phyloP scores from a whole-genome alignment of 2,329 filamentous ascomycete species.

The Clonostachys byssicola region DNA sequence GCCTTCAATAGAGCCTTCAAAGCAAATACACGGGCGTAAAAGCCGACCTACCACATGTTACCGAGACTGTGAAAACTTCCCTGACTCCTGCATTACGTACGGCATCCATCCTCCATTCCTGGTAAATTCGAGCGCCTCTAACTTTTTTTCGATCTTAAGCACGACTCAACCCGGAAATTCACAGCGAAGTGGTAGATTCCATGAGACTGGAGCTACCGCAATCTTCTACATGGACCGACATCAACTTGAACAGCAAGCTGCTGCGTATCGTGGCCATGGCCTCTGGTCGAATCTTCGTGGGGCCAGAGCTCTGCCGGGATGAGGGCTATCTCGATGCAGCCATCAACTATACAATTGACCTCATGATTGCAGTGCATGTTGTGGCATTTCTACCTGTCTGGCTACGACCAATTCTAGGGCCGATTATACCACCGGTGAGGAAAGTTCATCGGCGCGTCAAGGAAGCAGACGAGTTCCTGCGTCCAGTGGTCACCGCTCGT shows the following conservation, averaged over 20 bases:
- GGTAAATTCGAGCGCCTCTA: neutral
- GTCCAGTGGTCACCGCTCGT: conserved; percentile 25
- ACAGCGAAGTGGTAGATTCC: conserved; percentile 10
- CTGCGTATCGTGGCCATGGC: conserved; percentile 40
- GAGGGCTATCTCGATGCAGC: conserved; percentile 38
- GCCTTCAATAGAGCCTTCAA: conserved; percentile 15
- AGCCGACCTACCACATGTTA: conserved; percentile 12
- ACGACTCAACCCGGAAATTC: neutral
- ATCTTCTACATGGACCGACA: conserved; percentile 30
- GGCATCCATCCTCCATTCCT: neutral
- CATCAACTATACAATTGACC: conserved; percentile 41
- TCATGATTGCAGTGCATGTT: conserved; percentile 26
- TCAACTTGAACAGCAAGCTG: conserved; percentile 32
- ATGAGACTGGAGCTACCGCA: conserved; percentile 32
- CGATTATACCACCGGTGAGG: conserved; percentile 24
- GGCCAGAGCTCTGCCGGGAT: conserved; percentile 36
- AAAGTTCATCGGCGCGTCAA: conserved; percentile 20
- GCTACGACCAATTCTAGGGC: conserved; percentile 23
- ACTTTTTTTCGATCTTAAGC: neutral
- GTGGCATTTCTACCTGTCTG: conserved; percentile 19
- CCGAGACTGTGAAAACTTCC: conserved; percentile 19
- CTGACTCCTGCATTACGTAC: conserved; percentile 25
- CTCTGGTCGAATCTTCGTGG: conserved; percentile 42
- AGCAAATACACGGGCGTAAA: conserved; percentile 24
- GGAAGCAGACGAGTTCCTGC: conserved; percentile 25